A percentile compares a stretch with the other conserved stretches of the same genome.
Evolutionary conservation across 371 early-diverging fungal species (phyloP).

Genomic region (Rhizomucor pusillus): DNA sequence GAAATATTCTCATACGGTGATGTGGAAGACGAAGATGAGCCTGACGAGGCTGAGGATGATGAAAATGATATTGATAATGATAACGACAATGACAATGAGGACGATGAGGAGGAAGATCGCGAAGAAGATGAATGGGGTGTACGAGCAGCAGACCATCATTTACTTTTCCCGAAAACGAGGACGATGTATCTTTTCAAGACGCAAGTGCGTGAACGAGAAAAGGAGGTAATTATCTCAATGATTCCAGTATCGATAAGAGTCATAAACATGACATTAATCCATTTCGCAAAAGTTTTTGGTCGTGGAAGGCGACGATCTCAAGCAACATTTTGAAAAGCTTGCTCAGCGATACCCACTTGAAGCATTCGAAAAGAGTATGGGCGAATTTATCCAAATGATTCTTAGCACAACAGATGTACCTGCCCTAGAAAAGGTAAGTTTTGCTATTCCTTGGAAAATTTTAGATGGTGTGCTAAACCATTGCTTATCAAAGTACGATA

Average conservation of each 20-base stretch:
- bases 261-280: too few species aligned
- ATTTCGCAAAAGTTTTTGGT: constrained; percentile 54
- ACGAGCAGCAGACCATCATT: constrained; percentile 44
- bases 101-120: constrained; percentile 16
- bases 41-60: constrained; percentile 27
- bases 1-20: constrained; percentile 64
- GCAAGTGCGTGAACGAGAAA: constrained; percentile 47
- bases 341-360: constrained; percentile 51
- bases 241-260: background rate
- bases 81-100: constrained; percentile 21
- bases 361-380: constrained; percentile 46
- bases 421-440: constrained; percentile 39
- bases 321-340: constrained; percentile 46
- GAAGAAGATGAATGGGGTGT: constrained; percentile 40
- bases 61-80: constrained; percentile 19
- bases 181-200: constrained; percentile 48
- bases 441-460: too few species aligned
- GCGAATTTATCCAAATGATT: constrained; percentile 46
- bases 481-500: constrained; percentile 1
- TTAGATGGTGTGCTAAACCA: background rate
- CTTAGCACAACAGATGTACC: constrained; percentile 41
- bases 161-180: constrained; percentile 48
- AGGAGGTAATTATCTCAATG: constrained; percentile 29
- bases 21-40: constrained; percentile 50
- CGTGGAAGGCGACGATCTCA: constrained; percentile 30